A percentile compares a stretch with the other conserved stretches of the same genome.
These are phyloP conservation scores for Cercophora samala DNA, from an alignment of 495 filamentous ascomycete genomes.

Conservation along the genomic window DNA sequence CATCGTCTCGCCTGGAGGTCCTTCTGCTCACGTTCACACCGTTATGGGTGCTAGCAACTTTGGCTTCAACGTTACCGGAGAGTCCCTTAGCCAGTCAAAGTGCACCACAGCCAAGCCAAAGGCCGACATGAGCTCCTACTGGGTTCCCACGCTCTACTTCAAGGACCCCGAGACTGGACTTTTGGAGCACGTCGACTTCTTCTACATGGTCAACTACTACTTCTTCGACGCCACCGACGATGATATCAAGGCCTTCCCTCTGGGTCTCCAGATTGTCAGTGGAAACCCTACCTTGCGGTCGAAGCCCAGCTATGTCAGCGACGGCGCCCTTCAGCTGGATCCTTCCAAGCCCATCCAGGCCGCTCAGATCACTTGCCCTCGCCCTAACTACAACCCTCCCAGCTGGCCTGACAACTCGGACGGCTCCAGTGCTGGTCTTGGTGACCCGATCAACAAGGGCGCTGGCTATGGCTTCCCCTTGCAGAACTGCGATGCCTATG, in stretches of 20 bases:
- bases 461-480: constrained; percentile 50
- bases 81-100: constrained; percentile 52
- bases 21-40: constrained; percentile 62
- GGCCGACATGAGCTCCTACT: constrained; percentile 73
- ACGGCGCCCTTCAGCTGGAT: constrained; percentile 37
- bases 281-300: constrained; percentile 56
- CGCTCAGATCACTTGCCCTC: constrained; percentile 45
- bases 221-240: constrained; percentile 57
- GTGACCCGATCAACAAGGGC: constrained; percentile 48
- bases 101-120: constrained; percentile 66
- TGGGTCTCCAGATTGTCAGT: constrained; percentile 67
- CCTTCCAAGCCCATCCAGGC: constrained; percentile 41
- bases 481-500: constrained; percentile 50
- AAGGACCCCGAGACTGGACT: constrained; percentile 56
- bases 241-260: constrained; percentile 63
- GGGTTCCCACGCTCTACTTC: constrained; percentile 69
- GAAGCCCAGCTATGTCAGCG: constrained; percentile 30
- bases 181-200: constrained; percentile 62
- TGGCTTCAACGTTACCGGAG: constrained; percentile 57
- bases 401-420: constrained; percentile 47
- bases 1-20: constrained; percentile 56
- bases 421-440: constrained; percentile 46
- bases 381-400: constrained; percentile 50
- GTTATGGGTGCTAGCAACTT: constrained; percentile 71
- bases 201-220: constrained; percentile 67